phyloP scores from a whole-genome alignment of 2,329 filamentous ascomycete species.

The Seiridium unicorne region DNA sequence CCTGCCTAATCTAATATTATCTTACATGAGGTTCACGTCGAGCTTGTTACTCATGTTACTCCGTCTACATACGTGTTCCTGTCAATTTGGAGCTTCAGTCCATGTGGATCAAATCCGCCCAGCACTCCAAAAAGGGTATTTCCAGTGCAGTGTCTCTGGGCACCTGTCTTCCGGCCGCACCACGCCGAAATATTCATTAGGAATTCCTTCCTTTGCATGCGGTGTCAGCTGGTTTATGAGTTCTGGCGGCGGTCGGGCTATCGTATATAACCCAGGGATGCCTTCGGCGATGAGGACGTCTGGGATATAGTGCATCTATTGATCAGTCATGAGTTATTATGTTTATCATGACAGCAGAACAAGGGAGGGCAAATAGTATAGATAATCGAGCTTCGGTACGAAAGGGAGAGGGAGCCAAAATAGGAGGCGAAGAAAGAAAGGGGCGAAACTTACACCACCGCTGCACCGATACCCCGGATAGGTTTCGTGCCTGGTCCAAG shows the following conservation, averaged over 20 bases:
- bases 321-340: background rate
- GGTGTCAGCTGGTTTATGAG: background rate
- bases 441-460: background rate
- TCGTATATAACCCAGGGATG: slow-evolving; percentile 10
- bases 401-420: background rate
- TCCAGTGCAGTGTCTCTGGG: background rate
- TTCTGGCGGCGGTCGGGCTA: background rate
- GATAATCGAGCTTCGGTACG: no score
- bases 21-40: no score
- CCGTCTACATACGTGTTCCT: no score
- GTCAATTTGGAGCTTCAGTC: no score
- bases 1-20: no score
- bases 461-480: slow-evolving; percentile 4
- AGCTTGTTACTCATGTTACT: no score
- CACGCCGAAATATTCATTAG: slow-evolving; percentile 5
- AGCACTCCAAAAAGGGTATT: background rate
- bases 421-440: background rate
- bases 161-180: background rate
- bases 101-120: no score
- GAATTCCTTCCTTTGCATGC: slow-evolving; percentile 3
- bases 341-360: no score
- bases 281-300: slow-evolving; percentile 12
- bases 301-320: slow-evolving; percentile 11
- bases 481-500: slow-evolving; percentile 7
- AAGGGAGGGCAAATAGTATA: no score